Base-by-base conservation (phyloP, 352 stramenopile genomes). In the Phytopythium boreale region DNA sequence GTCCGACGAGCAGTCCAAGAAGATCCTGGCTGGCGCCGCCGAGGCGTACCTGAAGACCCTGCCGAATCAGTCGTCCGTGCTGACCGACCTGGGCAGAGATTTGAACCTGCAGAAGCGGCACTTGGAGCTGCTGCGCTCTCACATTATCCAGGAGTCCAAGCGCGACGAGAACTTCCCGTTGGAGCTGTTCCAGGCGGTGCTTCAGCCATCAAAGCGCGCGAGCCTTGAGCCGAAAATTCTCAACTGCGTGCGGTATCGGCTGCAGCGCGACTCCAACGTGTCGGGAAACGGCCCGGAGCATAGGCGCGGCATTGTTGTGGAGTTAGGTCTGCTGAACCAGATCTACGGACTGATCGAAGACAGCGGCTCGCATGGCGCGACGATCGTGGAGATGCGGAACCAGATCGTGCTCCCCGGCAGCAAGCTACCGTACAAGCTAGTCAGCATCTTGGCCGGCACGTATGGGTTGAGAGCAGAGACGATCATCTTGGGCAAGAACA, bases 401-500 rank as follows among this genome's bases (percentile, higher is more conserved):
- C 69, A 80, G 53, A 86, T 92, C 49, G 75, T 81, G 36, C 67
- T 94, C 0, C 85, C 85, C 7, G 85, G 85, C 0, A 92, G 75
- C 63, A 91, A 92, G 50, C 59, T 94, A 27, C 85, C 85, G 11
- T 94, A 94, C 67, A 90, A 91, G 55, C 60, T 94, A 19, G 74
- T 92, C 56, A 78, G 79, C 37, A 75, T 90, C 2, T 57, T 92
- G 27, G 85, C 84, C 0, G 79, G 77, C 1, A 87, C 79, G 53
- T 94, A 94, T 61, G 84, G 73, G 20, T 52, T 94, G n/a, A 78
- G 80, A 58, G 85, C 83, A 9, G 82, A 92, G 62, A 79, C 79
- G 31, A 83, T 92, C 61, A 90, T 94, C 34, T 47, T 91, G 59
- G 83, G 85, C 24, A 94, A 94, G 64, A 92, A 92, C 66, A 90